Base-by-base conservation (phyloP, 306 rosid genomes). In the Sicyos baderoa region DNA sequence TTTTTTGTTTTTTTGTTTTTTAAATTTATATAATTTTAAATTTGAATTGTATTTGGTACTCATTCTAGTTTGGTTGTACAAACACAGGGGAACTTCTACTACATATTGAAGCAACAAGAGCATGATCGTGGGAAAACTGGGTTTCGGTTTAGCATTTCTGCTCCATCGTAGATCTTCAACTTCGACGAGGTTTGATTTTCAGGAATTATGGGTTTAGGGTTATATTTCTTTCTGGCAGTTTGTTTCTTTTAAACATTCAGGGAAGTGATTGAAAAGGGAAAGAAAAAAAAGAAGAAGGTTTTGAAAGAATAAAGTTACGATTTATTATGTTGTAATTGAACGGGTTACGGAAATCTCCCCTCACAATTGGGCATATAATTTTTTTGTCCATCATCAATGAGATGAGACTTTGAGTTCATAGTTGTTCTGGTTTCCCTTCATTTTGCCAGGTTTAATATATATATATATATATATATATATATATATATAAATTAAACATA, bases 121-220 rank as follows among this genome's bases (percentile, higher is more conserved):
- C 83, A 83, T 11, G 97, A 94, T 62, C 80, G 87, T 22, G 96
- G 95, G 59, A 90, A 90, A 86, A 80, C 87, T 58, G 99, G 99
- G 76, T 90, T 94, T 80, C 87, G 97, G 76, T 88, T 94, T 82
- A 90, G 90, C 86, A 68, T 94, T 83, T 94, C 97, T 66, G 86
- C 96, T 74, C 91, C 96, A 19, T 86, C 85, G 32, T 89, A 84
- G 80, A 61, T 68, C 60, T 22, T 70, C 72, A 74, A 54, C 13
- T 71, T 62, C 11, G 53, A 0, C 45, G 21, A 42, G 65, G 54
- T 71, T 54, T 40, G 54, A 13, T 52, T 14, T 56, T 21, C 15
- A 23, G 58, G 22, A 23, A 2, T 49, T 27, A 67, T 10, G 17
- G 9, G 49, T 42, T 21, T 10, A 67, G 40, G 70, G 35, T 45